phyloP scores from a whole-genome alignment of 1,284 basidiomycete species.

The Tilletia caries region DNA sequence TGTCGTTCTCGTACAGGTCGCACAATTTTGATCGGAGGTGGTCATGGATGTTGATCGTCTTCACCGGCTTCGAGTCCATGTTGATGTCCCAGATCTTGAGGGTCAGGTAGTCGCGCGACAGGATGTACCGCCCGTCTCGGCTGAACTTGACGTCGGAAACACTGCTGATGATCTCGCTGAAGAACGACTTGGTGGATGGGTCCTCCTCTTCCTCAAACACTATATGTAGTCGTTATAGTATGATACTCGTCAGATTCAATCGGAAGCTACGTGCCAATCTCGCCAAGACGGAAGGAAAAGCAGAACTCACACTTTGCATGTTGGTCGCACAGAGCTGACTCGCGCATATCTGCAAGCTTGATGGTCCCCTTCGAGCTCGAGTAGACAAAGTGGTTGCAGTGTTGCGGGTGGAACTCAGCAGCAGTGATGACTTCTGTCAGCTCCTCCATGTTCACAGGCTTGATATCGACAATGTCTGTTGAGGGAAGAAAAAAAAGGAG shows the following conservation, averaged over 20 bases:
- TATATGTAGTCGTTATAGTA: conserved; percentile 15
- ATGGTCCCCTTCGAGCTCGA: conserved; percentile 99
- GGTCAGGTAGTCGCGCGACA: conserved; percentile 94
- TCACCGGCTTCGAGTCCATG: conserved; percentile 94
- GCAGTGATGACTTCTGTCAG: conserved; percentile 99
- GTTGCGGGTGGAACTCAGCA: conserved; percentile 94
- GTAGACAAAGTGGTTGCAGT: conserved; percentile 99
- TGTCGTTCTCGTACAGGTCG: conserved; percentile 99
- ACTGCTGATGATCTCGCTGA: conserved; percentile 99
- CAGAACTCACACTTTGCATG: conserved; percentile 84
- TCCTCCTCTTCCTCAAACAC: conserved; percentile 79
- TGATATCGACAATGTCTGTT: conserved; percentile 99
- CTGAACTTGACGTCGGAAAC: conserved; percentile 99
- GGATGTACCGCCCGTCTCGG: conserved; percentile 90
- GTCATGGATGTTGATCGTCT: conserved; percentile 98
- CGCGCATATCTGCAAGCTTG: conserved; percentile 99
- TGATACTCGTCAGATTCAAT: not conserved
- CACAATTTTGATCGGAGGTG: conserved; percentile 95
- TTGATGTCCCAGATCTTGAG: conserved; percentile 99
- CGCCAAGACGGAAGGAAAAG: no score
- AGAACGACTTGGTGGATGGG: conserved; percentile 94
- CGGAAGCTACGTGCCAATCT: not conserved
- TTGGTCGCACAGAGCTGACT: conserved; percentile 91
- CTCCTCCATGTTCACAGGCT: conserved; percentile 99
- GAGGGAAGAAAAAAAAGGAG: conserved; percentile 21